Base-by-base conservation (phyloP, 2,329 filamentous ascomycete species). In the Verticillium nonalfalfae region DNA sequence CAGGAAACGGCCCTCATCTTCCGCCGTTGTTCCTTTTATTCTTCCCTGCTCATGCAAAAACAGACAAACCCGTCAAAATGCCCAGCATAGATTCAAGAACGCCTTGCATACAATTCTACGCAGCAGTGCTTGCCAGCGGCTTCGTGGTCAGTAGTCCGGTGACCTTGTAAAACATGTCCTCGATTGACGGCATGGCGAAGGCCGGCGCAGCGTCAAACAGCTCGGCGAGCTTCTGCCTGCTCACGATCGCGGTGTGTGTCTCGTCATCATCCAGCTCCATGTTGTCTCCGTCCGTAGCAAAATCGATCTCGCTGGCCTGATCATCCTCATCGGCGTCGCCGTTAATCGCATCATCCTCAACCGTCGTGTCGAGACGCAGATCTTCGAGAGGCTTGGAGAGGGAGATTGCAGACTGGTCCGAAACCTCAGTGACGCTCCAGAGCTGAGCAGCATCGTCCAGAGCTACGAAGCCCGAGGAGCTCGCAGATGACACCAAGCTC, bases 381-480 rank as follows among this genome's bases (percentile, higher is more conserved):
- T 85, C 82, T 31, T 80, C 79, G 36, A 86, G 77, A 14, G 85
- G 81, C 67, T 83, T 82, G 4, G 82, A 82, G 31, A 85, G 76
- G 3, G 79, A 74, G 1, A 84, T 73, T 2, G 81, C 76, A 2
- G 78, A 77, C 35, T 84, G 79, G 61, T 85, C 80, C 36, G 84
- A 83, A 67, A 83, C 83, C 70, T 89, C 85, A 40, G 80, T 78
- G 39, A 87, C 71, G 34, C 83, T 84, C 76, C 86, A 87, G 45
- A 96, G 79, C 68, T 90, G 88, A 14, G 91, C 91, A 0, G 85
- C 81, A n/a, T 88, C 82, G 71, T 96, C 92, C 6, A 97, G 75
- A 10, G 89, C 77, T 45, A 95, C 78, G 72, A 91, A 97, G 4
- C 92, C 91, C 56, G 85, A 86, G 1, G 86, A 84, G 21, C 81